phyloP scores from a whole-genome alignment of 176 grass and related monocot genomes.

The Pontederia crassipes region DNA sequence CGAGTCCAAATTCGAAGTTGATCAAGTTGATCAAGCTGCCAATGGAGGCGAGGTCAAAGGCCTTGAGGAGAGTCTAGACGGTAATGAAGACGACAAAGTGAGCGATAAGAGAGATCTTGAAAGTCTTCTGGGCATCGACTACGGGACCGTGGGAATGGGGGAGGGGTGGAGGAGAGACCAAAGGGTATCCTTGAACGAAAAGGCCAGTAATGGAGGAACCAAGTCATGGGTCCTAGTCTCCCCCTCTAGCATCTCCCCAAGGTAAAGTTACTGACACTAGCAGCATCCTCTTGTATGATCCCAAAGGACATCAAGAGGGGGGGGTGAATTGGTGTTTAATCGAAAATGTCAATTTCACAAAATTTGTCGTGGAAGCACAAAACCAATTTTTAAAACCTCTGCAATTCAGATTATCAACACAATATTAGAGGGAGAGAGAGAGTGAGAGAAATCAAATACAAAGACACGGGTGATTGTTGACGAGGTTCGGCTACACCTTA shows the following conservation, averaged over 20 bases:
- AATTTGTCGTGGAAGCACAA: too few relatives aligned
- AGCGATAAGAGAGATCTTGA: slow-evolving; percentile 36
- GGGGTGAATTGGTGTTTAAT: too few relatives aligned
- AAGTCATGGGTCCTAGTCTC: slow-evolving; percentile 23
- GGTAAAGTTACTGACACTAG: neutral
- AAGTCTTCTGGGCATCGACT: slow-evolving; percentile 34
- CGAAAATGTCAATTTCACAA: too few relatives aligned
- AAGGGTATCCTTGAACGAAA: slow-evolving; percentile 49
- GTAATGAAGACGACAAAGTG: slow-evolving; percentile 47
- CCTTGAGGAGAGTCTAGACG: slow-evolving; percentile 43
- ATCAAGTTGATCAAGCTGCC: slow-evolving; percentile 36
- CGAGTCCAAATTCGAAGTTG: slow-evolving; percentile 50
- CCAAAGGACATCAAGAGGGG: too few relatives aligned
- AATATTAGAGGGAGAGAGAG: too few relatives aligned
- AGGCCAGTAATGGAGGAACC: slow-evolving; percentile 12
- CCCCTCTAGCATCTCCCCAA: neutral
- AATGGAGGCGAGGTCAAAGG: slow-evolving; percentile 23
- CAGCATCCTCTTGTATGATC: too few relatives aligned
- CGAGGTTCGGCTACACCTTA: too few relatives aligned
- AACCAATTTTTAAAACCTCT: too few relatives aligned
- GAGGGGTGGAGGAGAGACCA: slow-evolving; percentile 25
- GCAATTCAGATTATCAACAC: too few relatives aligned
- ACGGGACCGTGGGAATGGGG: neutral
- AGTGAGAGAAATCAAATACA: too few relatives aligned
- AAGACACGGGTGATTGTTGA: too few relatives aligned